Evolutionary conservation across 352 stramenopile genomes (phyloP).

Genomic region (Thraustochytrium striatum): DNA sequence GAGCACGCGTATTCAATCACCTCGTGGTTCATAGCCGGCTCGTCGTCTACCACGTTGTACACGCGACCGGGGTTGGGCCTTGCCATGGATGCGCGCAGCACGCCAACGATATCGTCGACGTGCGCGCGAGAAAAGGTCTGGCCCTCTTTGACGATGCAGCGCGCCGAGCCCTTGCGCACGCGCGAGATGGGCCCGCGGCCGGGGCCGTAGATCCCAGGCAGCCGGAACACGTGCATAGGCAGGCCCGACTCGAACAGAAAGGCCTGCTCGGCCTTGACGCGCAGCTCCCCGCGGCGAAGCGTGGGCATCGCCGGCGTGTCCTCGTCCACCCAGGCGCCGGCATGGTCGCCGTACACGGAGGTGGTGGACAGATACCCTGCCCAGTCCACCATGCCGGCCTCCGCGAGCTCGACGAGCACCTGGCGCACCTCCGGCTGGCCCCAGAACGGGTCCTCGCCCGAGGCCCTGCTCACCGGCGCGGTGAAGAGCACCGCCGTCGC

Average conservation of each 20-base stretch:
- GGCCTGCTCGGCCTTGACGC: conserved; percentile 67
- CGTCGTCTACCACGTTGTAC: conserved; percentile 82
- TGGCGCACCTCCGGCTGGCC: conserved; percentile 56
- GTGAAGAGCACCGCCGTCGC: conserved; percentile 67
- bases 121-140: conserved; percentile 80
- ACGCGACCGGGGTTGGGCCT: conserved; percentile 64
- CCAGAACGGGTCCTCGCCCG: conserved; percentile 67
- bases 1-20: conserved; percentile 72
- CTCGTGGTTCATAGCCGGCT: conserved; percentile 70
- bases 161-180: conserved; percentile 65
- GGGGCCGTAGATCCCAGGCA: conserved; percentile 83
- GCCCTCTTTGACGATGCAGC: conserved; percentile 67
- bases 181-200: conserved; percentile 71
- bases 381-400: conserved; percentile 59
- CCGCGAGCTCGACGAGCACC: conserved; percentile 55
- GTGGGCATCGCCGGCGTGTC: conserved; percentile 65
- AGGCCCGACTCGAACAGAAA: conserved; percentile 62
- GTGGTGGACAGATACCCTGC: conserved; percentile 83
- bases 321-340: conserved; percentile 75
- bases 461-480: conserved; percentile 49
- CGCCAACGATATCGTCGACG: conserved; percentile 77
- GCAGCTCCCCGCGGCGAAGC: conserved; percentile 66
- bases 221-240: conserved; percentile 75
- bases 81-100: conserved; percentile 67
- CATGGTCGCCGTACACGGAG: conserved; percentile 83